Evolutionary conservation across 2,329 filamentous ascomycete genomes (phyloP).

Genomic region (Escovopsis weberi): DNA sequence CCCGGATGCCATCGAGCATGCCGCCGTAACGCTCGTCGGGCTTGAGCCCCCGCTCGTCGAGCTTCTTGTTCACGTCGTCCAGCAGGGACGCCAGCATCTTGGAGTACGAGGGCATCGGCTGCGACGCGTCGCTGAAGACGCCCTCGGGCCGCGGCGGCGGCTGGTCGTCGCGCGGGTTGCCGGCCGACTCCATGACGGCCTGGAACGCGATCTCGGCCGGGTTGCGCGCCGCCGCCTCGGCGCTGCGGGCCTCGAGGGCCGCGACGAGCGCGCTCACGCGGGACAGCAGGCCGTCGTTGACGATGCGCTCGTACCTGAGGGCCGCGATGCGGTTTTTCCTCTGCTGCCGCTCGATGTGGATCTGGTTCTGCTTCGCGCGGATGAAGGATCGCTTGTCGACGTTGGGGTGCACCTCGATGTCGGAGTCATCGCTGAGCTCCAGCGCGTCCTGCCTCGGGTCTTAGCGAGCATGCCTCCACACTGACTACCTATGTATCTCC

Average conservation of each 20-base stretch:
- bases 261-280: conserved; percentile 70
- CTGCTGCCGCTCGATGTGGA: conserved; percentile 78
- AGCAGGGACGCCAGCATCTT: conserved; percentile 98
- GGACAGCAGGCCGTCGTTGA: conserved; percentile 80
- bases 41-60: conserved; percentile 54
- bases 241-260: conserved; percentile 59
- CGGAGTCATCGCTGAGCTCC: conserved; percentile 95
- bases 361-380: conserved; percentile 93
- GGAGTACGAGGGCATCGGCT: conserved; percentile 69
- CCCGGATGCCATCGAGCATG: conserved; percentile 65
- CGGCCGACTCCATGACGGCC: conserved; percentile 69
- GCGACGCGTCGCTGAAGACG: conserved; percentile 59
- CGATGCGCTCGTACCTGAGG: conserved; percentile 77
- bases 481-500: background rate
- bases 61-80: conserved; percentile 76
- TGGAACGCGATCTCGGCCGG: conserved; percentile 79
- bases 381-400: conserved; percentile 98
- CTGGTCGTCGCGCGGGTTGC: conserved; percentile 56
- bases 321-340: conserved; percentile 82
- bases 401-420: conserved; percentile 96
- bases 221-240: conserved; percentile 47
- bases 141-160: conserved; percentile 64
- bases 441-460: conserved; percentile 53
- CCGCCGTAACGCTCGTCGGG: conserved; percentile 52
- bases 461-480: background rate